phyloP scores from a whole-genome alignment of 345 rosid species.

The Nephelium lappaceum region DNA sequence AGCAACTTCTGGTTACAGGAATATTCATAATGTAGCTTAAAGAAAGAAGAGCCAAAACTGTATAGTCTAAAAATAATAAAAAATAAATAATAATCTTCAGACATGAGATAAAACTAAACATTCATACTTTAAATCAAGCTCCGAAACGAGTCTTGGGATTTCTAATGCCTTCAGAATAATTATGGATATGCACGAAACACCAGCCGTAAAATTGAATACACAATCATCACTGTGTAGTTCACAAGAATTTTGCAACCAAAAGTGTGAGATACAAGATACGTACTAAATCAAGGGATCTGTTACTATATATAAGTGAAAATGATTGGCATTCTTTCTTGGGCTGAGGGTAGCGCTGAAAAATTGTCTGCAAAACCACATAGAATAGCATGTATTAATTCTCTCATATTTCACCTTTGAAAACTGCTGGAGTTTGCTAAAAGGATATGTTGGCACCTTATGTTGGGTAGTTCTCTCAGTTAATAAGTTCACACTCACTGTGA shows the following conservation, averaged over 20 bases:
- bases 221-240: not conserved
- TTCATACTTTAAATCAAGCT: not conserved
- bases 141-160: not conserved
- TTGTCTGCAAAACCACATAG: slow-evolving; percentile 51
- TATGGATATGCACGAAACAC: not conserved
- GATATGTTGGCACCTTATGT: not conserved
- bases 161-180: not conserved
- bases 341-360: slow-evolving; percentile 69
- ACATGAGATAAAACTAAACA: not conserved
- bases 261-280: slow-evolving; percentile 22
- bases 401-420: not conserved
- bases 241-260: not conserved
- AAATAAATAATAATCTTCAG: not conserved
- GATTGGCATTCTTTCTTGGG: slow-evolving; percentile 83
- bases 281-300: slow-evolving; percentile 76
- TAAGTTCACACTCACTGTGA: not conserved
- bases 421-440: not conserved
- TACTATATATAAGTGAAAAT: slow-evolving; percentile 75
- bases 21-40: not conserved
- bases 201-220: not conserved
- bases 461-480: not conserved
- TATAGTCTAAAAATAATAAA: not conserved
- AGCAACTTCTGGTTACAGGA: not conserved
- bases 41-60: not conserved
- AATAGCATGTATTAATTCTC: not conserved